A percentile compares a stretch with the other conserved stretches of the same genome.
These are phyloP conservation scores for Candida sojae DNA, from an alignment of 1,139 yeast species.

Conservation along the genomic window DNA sequence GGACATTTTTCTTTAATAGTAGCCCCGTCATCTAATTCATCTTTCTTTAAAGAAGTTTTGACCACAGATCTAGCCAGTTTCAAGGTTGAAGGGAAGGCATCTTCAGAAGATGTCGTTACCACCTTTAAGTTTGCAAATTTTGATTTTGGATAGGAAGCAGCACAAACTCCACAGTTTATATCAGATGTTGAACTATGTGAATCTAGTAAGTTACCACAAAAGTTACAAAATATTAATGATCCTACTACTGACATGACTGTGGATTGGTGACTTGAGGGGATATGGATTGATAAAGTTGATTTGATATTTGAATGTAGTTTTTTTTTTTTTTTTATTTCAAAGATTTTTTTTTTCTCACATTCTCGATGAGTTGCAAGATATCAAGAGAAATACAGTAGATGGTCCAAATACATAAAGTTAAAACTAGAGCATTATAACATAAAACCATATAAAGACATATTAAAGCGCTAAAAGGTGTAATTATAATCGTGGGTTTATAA, in stretches of 20 bases:
- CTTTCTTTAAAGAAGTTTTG: constrained; percentile 74
- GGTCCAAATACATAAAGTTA: too few relatives aligned
- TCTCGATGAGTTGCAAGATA: constrained; percentile 3
- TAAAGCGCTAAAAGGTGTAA: too few relatives aligned
- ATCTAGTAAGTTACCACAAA: constrained; percentile 88
- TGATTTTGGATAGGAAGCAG: constrained; percentile 54
- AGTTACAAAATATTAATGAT: constrained; percentile 88
- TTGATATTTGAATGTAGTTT: background rate
- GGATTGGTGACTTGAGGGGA: background rate
- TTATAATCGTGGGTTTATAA: too few relatives aligned
- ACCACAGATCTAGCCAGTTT: constrained; percentile 85
- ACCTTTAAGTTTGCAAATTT: constrained; percentile 80
- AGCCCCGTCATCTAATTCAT: constrained; percentile 91
- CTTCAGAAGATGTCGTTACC: constrained; percentile 79
- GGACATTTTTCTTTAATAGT: constrained; percentile 97
- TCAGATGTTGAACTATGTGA: constrained; percentile 52
- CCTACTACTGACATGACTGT: constrained; percentile 88
- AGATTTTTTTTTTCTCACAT: background rate
- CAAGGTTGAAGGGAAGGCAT: constrained; percentile 89
- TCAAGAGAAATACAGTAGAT: background rate
- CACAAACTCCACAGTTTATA: constrained; percentile 69
- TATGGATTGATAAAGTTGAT: background rate
- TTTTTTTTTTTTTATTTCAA: constrained; percentile 2
- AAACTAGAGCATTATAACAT: too few relatives aligned
- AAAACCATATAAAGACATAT: too few relatives aligned